phyloP scores from a whole-genome alignment of 192 early-diverging fungal genomes.

The Backusella liffmaniae region DNA sequence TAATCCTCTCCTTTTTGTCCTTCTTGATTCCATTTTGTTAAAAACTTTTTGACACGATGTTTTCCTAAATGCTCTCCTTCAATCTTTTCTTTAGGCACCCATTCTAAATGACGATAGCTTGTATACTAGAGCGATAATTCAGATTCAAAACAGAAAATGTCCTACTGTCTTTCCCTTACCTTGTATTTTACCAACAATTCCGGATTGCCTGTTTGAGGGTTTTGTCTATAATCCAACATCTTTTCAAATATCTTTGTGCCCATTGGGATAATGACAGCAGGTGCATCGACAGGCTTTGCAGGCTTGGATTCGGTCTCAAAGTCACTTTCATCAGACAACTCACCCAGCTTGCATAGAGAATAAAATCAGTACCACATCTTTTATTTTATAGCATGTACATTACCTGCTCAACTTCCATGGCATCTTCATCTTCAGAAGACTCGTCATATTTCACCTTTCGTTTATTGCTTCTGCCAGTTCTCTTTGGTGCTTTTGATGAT shows the following conservation, averaged over 20 bases:
- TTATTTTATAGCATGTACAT: neutral
- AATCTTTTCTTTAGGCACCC: slow-evolving; percentile 55
- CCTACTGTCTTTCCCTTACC: slow-evolving; percentile 34
- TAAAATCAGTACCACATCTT: neutral
- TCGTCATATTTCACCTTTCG: slow-evolving; percentile 14
- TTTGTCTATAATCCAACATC: slow-evolving; percentile 47
- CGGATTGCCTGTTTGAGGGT: slow-evolving; percentile 44
- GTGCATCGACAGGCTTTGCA: neutral
- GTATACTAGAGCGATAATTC: slow-evolving; percentile 36
- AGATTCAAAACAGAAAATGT: too few relatives aligned
- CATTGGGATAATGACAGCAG: slow-evolving; percentile 54
- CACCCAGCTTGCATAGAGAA: neutral
- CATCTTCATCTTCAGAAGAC: slow-evolving; percentile 17
- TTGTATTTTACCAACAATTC: slow-evolving; percentile 82
- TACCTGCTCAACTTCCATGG: neutral
- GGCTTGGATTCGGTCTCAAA: slow-evolving; percentile 18
- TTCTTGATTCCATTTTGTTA: slow-evolving; percentile 62
- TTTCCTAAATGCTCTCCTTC: slow-evolving; percentile 62
- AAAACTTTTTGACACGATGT: slow-evolving; percentile 70
- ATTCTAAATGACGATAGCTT: slow-evolving; percentile 71
- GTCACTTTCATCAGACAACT: slow-evolving; percentile 27
- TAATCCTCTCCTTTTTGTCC: slow-evolving; percentile 60
- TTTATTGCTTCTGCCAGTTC: neutral
- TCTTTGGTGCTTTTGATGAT: neutral
- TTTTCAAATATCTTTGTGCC: slow-evolving; percentile 48